These are phyloP conservation scores for Boletus pseudo-olivaceus DNA, from an alignment of 768 basidiomycete genomes.

Conservation along the genomic window DNA sequence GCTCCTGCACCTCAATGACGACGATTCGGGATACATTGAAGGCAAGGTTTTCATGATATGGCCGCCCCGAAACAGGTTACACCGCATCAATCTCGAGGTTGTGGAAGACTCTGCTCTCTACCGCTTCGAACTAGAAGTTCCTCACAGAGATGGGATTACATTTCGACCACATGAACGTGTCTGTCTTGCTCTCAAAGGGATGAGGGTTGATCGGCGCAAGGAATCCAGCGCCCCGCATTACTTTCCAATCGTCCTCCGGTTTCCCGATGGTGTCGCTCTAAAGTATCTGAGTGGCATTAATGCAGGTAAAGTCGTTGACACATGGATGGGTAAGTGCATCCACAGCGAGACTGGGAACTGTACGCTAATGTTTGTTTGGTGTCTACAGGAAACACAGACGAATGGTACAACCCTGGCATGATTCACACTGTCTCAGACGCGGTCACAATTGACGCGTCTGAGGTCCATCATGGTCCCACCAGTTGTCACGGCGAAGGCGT, in stretches of 20 bases:
- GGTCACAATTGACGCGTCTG: slow-evolving; percentile 7
- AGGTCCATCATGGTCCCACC: not conserved
- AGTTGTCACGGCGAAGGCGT: not conserved
- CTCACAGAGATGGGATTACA: slow-evolving; percentile 32
- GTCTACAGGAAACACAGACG: slow-evolving; percentile 16
- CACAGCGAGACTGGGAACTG: not conserved
- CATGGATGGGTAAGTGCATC: slow-evolving; percentile 37
- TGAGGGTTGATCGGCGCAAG: slow-evolving; percentile 29
- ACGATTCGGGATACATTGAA: slow-evolving; percentile 39
- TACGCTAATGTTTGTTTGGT: not conserved
- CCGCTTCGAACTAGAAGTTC: slow-evolving; percentile 40
- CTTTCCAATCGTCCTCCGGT: slow-evolving; percentile 42
- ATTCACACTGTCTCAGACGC: slow-evolving; percentile 12
- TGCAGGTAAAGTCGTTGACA: slow-evolving; percentile 34
- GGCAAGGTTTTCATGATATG: slow-evolving; percentile 46
- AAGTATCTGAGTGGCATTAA: slow-evolving; percentile 34
- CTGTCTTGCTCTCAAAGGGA: slow-evolving; percentile 47
- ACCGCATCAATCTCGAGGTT: slow-evolving; percentile 32
- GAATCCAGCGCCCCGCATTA: slow-evolving; percentile 28
- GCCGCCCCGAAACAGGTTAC: slow-evolving; percentile 28
- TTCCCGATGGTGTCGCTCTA: slow-evolving; percentile 40
- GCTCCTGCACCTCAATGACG: slow-evolving; percentile 28
- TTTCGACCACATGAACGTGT: slow-evolving; percentile 43
- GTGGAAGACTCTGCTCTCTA: slow-evolving; percentile 12
- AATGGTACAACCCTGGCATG: slow-evolving; percentile 25